Base-by-base conservation (phyloP, 768 basidiomycete genomes). In the Rhizopogon roseolus region DNA sequence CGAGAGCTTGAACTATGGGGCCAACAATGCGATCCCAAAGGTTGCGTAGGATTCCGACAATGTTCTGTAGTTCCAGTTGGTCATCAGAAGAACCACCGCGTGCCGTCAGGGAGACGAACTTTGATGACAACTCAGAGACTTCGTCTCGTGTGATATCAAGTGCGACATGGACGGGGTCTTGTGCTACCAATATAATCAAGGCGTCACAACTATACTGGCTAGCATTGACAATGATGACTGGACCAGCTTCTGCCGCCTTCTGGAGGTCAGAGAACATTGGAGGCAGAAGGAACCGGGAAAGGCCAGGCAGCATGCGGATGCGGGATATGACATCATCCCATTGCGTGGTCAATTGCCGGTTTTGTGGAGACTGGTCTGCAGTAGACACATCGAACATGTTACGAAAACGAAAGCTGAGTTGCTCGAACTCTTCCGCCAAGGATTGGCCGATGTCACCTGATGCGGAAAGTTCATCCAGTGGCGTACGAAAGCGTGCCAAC, bases 401-500 rank as follows among this genome's bases (percentile, higher is more conserved):
- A n/a, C 48, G 48, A 13, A 49, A n/a, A 19, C 25, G 17, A 49
- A 40, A 49, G 50, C 57, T 60, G n/a, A 64, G 34, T 2, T 50
- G 56, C 42, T 69, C 64, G 49, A 71, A 66, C 8, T 58, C 58
- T 16, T 56, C 58, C 0, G 67, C 69, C 40, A 70, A 50, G 6
- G 19, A 17, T 14, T 29, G 42, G 10, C 65, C 65, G 5, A 19
- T 41, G 0, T 54, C 54, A 16, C 64, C 40, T 6, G 55, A 16
- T 0, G 51, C 56, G 5, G 62, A 62, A 10, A 69, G 40, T 0
- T 22, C 54, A 2, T 69, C 66, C 9, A 70, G 55, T 7, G 68
- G 62, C 5, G 59, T 66, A 14, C 60, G 62, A 27, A 55, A 63
- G 27, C 64, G 63, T 1, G 60, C 54, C 50, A 70, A 25, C 8